Evolutionary conservation across 169 alveolate genomes (phyloP), one percentile per base, ranked within the genome.

Genomic region (Cryptosporidium sp.): DNA sequence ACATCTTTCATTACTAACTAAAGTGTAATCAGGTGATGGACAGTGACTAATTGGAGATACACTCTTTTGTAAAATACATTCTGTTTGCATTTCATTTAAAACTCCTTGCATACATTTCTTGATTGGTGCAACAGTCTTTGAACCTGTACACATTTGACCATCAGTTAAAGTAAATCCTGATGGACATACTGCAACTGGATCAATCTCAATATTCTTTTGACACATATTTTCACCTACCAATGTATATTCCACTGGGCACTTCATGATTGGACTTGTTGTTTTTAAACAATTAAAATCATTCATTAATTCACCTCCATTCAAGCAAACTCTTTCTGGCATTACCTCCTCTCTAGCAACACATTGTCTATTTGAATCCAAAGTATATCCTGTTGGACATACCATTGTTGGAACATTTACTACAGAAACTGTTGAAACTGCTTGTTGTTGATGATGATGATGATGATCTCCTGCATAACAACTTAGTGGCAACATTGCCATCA

Each of bases 131-230:
- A 74, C 71, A 21, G 86, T 74, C 35, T 55, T 74, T 51, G 73
- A 55, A 37, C 86, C 86, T n/a, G 73, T 74, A 35, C 86, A 74
- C 86, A 74, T 74, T 51, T 74, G 86, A 6, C 86, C 86, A 37
- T 74, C 86, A 10, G 86, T 74, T 21, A 74, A 37, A 51, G 73
- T 74, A 12, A 52, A 74, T 52, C 86, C 86, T 26, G 52, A 21
- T 55, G 86, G 86, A 59, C 86, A 74, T 0, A 74, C 70, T 9
- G 71, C 86, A 35, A 74, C 55, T 7, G 86, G 86, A 8, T 51
- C 73, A 26, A 52, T 35, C 71, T 74, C 86, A 18, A 74, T 10
- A 51, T 55, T 59, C 41, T 52, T 52, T 74, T 74, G 86, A 59
- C 86, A 74, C 86, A 74, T 74, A 37, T 74, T 74, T 35, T 74